Evolutionary conservation across 257 asterid genomes (phyloP), one percentile per base, ranked within the genome.

Genomic region (Penstemon davidsonii): DNA sequence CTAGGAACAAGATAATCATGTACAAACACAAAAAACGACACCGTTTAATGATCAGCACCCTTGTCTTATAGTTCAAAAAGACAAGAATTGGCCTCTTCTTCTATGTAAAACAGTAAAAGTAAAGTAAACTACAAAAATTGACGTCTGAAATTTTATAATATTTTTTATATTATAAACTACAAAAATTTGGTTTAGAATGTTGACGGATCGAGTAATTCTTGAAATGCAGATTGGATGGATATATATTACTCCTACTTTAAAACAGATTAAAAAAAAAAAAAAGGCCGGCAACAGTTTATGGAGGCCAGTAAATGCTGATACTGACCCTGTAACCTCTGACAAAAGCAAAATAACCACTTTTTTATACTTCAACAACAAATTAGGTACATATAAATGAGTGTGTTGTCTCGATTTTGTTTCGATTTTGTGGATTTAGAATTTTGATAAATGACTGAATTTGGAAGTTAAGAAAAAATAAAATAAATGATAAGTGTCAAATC

Each of bases 231-330:
- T 51, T n/a, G 6, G 9, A 47, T n/a, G 6, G 9, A 47, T 4
- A 46, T 25, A 55, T 3, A 25, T 55, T 15, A 25, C 33, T 25
- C 33, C 33, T 25, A 25, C 2, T 1, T 25, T 0, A 25, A 25
- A 25, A 25, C 33, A 8, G 12, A 40, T 13, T 7, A 38, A 8
- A 11, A 56, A 56, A 46, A 46, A 46, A 7, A 9, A 46, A 46
- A 7, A 4, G 2, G 3, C 18, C 25, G 5, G 43, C 41, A 6
- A 3, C 37, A 39, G 19, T 59, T 53, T 54, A 47, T 41, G 53
- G 75, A 8, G n/a, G 56, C 43, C 39, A 41, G 38, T 70, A 61
- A 70, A 60, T 70, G 55, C 64, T 57, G 73, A 13, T 57, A 11
- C 58, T 12, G 38, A 3, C 15, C 55, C 4, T 7, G 5, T 55